Evolutionary conservation across 139 green algal genomes (phyloP), one percentile per base, ranked within the genome.

Genomic region (Chlamydomonas asymmetrica): DNA sequence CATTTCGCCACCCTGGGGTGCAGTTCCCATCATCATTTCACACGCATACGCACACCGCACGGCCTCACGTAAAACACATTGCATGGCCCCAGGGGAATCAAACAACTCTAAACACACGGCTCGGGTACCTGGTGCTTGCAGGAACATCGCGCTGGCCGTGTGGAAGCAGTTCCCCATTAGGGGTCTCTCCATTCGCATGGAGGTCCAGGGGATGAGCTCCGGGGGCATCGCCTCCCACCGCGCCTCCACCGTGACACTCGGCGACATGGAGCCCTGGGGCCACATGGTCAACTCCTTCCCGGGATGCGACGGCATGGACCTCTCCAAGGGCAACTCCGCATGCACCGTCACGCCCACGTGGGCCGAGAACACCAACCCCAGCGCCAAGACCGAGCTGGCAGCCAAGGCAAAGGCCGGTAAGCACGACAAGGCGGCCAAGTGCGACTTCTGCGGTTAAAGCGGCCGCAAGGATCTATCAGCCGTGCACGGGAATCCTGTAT

Each of bases 201-300:
- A 74, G 50, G 67, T 74, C 2, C 67, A 74, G 67, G 67, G 67
- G 16, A 74, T 74, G 67, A 65, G 50, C 2, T 74, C 67, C 8
- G 67, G 67, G 9, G 67, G 67, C 50, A 74, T 74, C 49, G 5
- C 67, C 23, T 59, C 34, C 25, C 67, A 74, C 67, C 67, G 67
- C 49, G 50, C 67, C 50, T 74, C 67, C 50, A 74, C 49, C 50
- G 67, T 74, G 8, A 74, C 67, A 9, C 39, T 74, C 5, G 49
- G 67, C 50, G 29, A 39, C 49, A 74, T 74, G 25, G 67, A 74
- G 67, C 67, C 67, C 0, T 74, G 67, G 67, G 37, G 32, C 1
- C 39, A 35, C 38, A 64, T 74, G 13, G 6, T 40, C 6, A 74
- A 74, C 67, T 56, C 9, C 50, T 74, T 74, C 50, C 67, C 67